Evolutionary conservation across 768 basidiomycete species (phyloP).

Genomic region (Termitomyces sp.): DNA sequence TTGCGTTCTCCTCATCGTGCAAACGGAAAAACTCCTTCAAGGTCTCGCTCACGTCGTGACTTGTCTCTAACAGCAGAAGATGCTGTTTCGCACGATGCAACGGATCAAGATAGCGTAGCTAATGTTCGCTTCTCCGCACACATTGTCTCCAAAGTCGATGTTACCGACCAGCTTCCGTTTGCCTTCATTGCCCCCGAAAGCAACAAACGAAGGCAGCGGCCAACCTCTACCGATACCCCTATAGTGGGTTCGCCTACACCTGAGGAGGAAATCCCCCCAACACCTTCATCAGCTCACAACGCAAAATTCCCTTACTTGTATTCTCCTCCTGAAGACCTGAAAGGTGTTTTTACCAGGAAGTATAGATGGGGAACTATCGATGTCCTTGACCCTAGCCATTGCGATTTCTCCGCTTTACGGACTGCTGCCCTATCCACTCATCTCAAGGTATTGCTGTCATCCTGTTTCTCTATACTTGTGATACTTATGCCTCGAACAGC

Average conservation of each 20-base stretch:
- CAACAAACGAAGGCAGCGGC: conserved; percentile 37
- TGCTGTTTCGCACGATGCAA: conserved; percentile 51
- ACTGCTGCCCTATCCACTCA: conserved; percentile 84
- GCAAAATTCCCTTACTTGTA: conserved; percentile 37
- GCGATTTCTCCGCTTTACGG: conserved; percentile 82
- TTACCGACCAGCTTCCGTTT: conserved; percentile 65
- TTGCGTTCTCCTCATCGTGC: conserved; percentile 50
- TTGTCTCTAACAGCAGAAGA: conserved; percentile 57
- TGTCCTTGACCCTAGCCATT: conserved; percentile 81
- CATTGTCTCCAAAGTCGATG: conserved; percentile 55
- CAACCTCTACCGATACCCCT: conserved; percentile 27
- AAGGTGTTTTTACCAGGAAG: conserved; percentile 71
- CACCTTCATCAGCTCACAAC: conserved; percentile 34
- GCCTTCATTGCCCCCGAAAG: conserved; percentile 75
- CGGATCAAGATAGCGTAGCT: conserved; percentile 67
- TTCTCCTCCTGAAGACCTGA: conserved; percentile 63
- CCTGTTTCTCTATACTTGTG: neutral
- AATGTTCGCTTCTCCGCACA: conserved; percentile 76
- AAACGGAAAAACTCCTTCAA: conserved; percentile 41
- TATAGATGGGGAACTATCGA: conserved; percentile 90
- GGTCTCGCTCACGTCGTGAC: conserved; percentile 73
- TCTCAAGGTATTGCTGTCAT: conserved; percentile 56
- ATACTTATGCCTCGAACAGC: conserved; percentile 33
- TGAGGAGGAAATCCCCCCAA: conserved; percentile 40
- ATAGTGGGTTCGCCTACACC: conserved; percentile 22